phyloP scores from a whole-genome alignment of 345 rosid species.

The Boechera divaricarpa region DNA sequence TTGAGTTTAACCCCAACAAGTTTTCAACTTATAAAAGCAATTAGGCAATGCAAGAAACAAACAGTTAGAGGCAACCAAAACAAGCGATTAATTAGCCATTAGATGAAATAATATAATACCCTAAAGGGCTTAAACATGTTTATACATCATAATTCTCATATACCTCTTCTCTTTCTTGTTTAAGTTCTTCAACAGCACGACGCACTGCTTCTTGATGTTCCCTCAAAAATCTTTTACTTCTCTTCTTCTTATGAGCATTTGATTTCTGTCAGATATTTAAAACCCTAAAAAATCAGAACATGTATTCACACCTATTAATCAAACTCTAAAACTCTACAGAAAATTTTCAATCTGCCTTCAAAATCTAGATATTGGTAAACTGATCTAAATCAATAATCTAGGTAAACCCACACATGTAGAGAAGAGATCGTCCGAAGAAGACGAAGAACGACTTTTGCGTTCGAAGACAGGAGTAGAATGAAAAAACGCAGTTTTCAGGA shows the following conservation, averaged over 20 bases:
- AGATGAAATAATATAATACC: background rate
- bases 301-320: background rate
- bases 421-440: slow-evolving; percentile 22
- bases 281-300: background rate
- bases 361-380: background rate
- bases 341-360: background rate
- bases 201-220: slow-evolving; percentile 51
- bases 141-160: slow-evolving; percentile 5
- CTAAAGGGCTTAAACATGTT: slow-evolving; percentile 36
- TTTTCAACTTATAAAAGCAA: slow-evolving; percentile 11
- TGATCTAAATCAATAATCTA: background rate
- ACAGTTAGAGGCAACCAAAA: background rate
- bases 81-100: background rate
- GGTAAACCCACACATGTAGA: slow-evolving; percentile 32
- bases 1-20: background rate
- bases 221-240: slow-evolving; percentile 47
- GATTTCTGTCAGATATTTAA: slow-evolving; percentile 14
- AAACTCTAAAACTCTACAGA: too few species aligned
- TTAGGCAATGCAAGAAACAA: background rate
- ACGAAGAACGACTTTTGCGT: slow-evolving; percentile 51
- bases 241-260: slow-evolving; percentile 42
- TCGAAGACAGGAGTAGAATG: slow-evolving; percentile 72
- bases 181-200: slow-evolving; percentile 39
- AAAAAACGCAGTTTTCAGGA: slow-evolving; percentile 48
- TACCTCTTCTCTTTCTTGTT: slow-evolving; percentile 39